Evolutionary conservation across 2,329 filamentous ascomycete genomes (phyloP), one percentile per base, ranked within the genome.

Genomic region (Neofusicoccum parvum): DNA sequence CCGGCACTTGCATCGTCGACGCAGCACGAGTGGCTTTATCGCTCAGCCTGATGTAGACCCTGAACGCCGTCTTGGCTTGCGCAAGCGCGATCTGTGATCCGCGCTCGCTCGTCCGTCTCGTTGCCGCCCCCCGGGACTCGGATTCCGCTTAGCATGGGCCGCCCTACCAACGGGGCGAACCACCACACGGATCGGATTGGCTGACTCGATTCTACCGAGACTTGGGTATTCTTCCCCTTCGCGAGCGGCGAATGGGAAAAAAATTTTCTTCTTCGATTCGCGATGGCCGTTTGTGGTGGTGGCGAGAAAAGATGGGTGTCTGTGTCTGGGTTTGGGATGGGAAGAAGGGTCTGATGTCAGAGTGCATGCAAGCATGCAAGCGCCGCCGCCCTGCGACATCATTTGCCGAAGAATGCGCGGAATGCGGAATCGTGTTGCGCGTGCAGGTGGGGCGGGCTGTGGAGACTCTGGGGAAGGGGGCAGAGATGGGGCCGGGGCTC

Each of bases 1-100:
- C 37, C 37, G 37, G 37, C 37, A 39, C 37, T 39, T 39, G 37
- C 37, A 39, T 39, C 14, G 36, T 39, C 23, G 23, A 23, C 23
- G 23, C 23, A 23, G 23, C 23, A 23, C 23, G 23, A 23, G 23
- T 23, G 23, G 23, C 23, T 39, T 39, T 39, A 5, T 39, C 9
- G 11, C 37, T 39, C 37, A 39, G 14, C 37, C 10, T 10, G 36
- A 2, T 12, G 36, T 2, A 39, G 37, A 39, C 37, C 37, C 37
- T 39, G 37, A 39, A 39, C 37, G 10, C 14, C 37, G 39, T 36
- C 39, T 59, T 59, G 39, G 54, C 54, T 46, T 46, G 41, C 43
- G 43, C 43, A 60, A 60, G 43, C 43, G 43, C 56, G 41, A 60
- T 60, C 56, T 37, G 27, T 37, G 41, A 60, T 36, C 43, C 50